Evolutionary conservation across 257 asterid species (phyloP), one percentile per base, ranked within the genome.

Genomic region (Perilla frutescens): DNA sequence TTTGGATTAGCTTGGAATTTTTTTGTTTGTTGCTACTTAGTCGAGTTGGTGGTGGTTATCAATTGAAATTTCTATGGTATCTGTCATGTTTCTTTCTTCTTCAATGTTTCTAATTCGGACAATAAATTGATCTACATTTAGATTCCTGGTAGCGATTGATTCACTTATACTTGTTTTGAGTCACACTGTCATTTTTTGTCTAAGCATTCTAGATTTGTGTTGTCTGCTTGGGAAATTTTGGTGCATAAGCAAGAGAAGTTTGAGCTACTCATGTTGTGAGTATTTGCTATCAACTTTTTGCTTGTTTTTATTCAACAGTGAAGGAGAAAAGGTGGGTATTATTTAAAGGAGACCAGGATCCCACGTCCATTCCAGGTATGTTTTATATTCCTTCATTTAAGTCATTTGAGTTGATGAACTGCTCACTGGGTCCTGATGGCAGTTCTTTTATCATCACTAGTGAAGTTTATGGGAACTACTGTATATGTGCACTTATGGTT

Each of bases 341-440:
- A 62, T 92, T 92, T 81, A 95, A 92, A 87, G 96, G 94, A 73
- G 99, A 92, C 79, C 88, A 85, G 47, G 99, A 92, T 60, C 96
- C 99, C 49, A 95, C 97, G 5, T 79, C 88, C 44, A 50, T 95
- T 74, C 99, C 98, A 3, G 99, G 99, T 94, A 80, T 76, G 78
- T 49, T 53, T 47, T 6, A 7, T 34, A 20, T 53, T 75, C 53
- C 62, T 76, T 75, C n/a, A 34, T 62, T 61, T 74, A 14, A 76
- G 44, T 43, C 58, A 37, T 60, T 73, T 70, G 29, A 13, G 40
- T 71, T 10, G 64, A n/a, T 51, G 61, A 34, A 50, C 50, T 73
- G 47, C 57, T 36, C 63, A 34, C 32, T 36, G 4, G 57, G 54
- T 29, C 26, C 32, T 60, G 39, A 36, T 20, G 31, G 60, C 39